phyloP scores from a whole-genome alignment of 768 basidiomycete species.

The Bullera alba region DNA sequence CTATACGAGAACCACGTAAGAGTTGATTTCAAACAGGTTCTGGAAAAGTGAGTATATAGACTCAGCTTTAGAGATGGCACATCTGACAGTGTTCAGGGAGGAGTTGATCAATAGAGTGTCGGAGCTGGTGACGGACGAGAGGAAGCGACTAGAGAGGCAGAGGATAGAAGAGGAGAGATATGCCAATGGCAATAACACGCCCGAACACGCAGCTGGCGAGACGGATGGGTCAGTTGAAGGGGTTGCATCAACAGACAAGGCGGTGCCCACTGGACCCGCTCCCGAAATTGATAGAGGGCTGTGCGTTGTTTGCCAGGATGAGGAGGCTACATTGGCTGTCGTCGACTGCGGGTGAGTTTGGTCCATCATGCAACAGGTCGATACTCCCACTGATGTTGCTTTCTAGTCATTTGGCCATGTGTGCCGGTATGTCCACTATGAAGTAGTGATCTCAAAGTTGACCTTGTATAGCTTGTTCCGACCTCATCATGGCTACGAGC shows the following conservation, averaged over 20 bases:
- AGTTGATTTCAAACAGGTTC: slow-evolving; percentile 56
- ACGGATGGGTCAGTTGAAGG: slow-evolving; percentile 2
- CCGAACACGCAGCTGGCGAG: not conserved
- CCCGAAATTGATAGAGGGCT: slow-evolving; percentile 54
- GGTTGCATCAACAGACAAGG: too few relatives aligned
- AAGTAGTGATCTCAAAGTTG: not conserved
- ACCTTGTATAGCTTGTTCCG: slow-evolving; percentile 34
- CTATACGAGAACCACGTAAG: slow-evolving; percentile 65
- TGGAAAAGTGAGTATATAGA: slow-evolving; percentile 60
- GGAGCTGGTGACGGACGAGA: slow-evolving; percentile 39
- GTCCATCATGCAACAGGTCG: not conserved
- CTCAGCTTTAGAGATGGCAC: too few relatives aligned
- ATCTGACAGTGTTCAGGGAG: slow-evolving; percentile 13
- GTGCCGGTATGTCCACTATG: slow-evolving; percentile 23
- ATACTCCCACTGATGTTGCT: not conserved
- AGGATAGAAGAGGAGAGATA: slow-evolving; percentile 30
- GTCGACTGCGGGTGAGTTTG: slow-evolving; percentile 82
- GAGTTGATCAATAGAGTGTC: slow-evolving; percentile 39
- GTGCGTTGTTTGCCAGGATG: slow-evolving; percentile 89
- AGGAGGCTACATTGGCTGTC: slow-evolving; percentile 86
- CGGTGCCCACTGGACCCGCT: slow-evolving; percentile 41
- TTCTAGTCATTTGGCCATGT: slow-evolving; percentile 37
- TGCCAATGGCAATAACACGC: slow-evolving; percentile 8
- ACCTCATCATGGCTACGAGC: slow-evolving; percentile 52
- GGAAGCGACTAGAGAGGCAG: slow-evolving; percentile 42